Conservation (phyloP, 208 protist species). For the Strigomonas oncopelti region DNA sequence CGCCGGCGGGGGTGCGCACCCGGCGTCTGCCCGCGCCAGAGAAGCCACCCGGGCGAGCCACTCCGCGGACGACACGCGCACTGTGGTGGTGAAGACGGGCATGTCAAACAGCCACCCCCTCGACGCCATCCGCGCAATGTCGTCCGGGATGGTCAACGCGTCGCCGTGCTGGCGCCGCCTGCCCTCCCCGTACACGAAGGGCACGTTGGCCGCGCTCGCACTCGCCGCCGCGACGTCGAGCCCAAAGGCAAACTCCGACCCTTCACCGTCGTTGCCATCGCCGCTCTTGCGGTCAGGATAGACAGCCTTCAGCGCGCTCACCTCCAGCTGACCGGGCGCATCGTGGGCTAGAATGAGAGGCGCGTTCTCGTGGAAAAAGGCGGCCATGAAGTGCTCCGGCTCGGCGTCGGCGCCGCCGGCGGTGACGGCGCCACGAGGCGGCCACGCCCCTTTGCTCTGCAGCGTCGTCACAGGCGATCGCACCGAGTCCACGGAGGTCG, state of each 20-base stretch:
- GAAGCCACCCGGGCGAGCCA: background rate
- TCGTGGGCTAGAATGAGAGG: conserved; percentile 21
- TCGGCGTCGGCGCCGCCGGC: background rate
- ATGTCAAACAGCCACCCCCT: conserved; percentile 56
- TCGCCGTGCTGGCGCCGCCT: conserved; percentile 25
- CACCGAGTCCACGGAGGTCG: conserved; percentile 53
- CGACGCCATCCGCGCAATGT: conserved; percentile 28
- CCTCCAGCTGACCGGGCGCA: conserved; percentile 19
- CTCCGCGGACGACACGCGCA: conserved; percentile 18
- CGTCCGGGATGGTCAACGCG: conserved; percentile 33
- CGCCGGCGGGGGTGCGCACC: too few species aligned
- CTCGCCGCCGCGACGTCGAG: conserved; percentile 17
- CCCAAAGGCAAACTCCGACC: background rate
- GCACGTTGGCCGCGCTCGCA: conserved; percentile 17
- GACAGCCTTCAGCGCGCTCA: background rate
- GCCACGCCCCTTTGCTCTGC: conserved; percentile 15
- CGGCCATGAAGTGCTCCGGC: conserved; percentile 7
- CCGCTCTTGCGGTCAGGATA: background rate
- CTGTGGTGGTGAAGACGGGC: conserved; percentile 58
- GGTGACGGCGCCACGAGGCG: background rate
- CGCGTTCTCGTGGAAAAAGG: conserved; percentile 30
- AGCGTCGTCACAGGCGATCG: conserved; percentile 76
- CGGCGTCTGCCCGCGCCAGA: background rate
- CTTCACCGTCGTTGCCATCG: background rate
- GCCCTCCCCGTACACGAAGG: conserved; percentile 46